Base-by-base conservation (phyloP, 1,139 yeast species). In the Diutina rugosa region DNA sequence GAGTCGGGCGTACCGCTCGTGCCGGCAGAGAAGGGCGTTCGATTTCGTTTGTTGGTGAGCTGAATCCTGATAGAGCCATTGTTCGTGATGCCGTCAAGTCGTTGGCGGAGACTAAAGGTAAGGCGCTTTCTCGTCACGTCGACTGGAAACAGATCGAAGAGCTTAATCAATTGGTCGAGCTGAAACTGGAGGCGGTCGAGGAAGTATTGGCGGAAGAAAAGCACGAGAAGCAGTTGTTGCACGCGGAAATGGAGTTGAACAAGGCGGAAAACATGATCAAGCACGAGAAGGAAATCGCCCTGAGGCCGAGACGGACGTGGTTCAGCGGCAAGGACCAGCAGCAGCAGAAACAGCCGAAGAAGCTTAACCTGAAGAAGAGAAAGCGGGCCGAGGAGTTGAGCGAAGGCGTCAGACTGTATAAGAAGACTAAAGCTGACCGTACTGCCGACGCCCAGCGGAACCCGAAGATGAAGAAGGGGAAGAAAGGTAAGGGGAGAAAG, bases 1-100 rank as follows among this genome's bases (percentile, higher is more conserved):
- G 99, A 77, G 97, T 95, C 60, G 99, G 99, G 72, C 88, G 99
- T 79, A 93, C 99, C 57, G 99, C 99, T 10, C 89, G 99, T 81
- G 99, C 97, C 56, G 99, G 99, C 46, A 82, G 98, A 70, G 90
- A 88, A 57, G 99, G 99, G 79, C 80, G 81, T 58, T 87, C 97
- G 54, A 86, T 93, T 54, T 85, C 98, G 4, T 84, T 93, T 69
- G 99, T 95, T 9, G 98, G 98, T 21, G 99, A 93, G 68, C 77
- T 89, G 1, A 77, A 89, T 28, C 81, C 78, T 58, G 99, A 93
- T 63, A 83, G 99, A 72, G 74, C 80, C 51, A 90, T 95, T 63
- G 98, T 93, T 16, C 90, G 87, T 68, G 89, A 84, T 32, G 96
- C 96, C 1, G 84, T 93, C 62, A 87, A 84, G 65, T 71, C 77